Conservation (phyloP, 192 early-diverging fungal genomes). For the Coemansia guatemalensis region DNA sequence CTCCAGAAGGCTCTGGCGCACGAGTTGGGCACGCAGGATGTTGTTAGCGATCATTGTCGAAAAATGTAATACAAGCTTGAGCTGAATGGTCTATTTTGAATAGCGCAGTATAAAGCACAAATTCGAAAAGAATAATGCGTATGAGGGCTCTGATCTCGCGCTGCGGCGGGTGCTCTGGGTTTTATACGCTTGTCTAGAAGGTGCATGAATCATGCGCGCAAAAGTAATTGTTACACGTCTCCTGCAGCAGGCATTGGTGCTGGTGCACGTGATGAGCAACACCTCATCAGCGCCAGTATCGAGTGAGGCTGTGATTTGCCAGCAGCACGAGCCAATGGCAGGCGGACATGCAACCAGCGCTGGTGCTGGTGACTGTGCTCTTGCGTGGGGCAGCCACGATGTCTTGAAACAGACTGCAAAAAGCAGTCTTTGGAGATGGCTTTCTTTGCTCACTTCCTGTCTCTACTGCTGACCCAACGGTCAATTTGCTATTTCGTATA, state of each 20-base stretch:
- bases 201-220: not conserved
- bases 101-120: not conserved
- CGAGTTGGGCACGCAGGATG: slow-evolving; percentile 6
- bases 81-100: slow-evolving; percentile 2
- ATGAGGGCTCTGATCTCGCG: not conserved
- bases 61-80: not conserved
- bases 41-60: slow-evolving; percentile 10
- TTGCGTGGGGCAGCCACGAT: too few relatives aligned
- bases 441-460: not conserved
- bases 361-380: not conserved
- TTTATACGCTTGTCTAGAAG: not conserved
- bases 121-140: not conserved
- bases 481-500: slow-evolving; percentile 10
- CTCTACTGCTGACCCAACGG: not conserved
- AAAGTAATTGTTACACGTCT: not conserved
- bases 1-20: slow-evolving; percentile 6
- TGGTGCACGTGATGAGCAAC: not conserved
- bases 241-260: not conserved
- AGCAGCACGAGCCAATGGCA: slow-evolving; percentile 26
- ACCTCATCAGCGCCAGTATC: not conserved
- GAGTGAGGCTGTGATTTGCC: slow-evolving; percentile 3
- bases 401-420: not conserved
- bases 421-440: not conserved
- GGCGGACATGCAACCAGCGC: slow-evolving; percentile 20
- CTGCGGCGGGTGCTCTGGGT: not conserved